Percentiles rank a stretch among this genome's conserved stretches.
Conservation (phyloP, 768 basidiomycete species). For the Hericium coralloides region DNA sequence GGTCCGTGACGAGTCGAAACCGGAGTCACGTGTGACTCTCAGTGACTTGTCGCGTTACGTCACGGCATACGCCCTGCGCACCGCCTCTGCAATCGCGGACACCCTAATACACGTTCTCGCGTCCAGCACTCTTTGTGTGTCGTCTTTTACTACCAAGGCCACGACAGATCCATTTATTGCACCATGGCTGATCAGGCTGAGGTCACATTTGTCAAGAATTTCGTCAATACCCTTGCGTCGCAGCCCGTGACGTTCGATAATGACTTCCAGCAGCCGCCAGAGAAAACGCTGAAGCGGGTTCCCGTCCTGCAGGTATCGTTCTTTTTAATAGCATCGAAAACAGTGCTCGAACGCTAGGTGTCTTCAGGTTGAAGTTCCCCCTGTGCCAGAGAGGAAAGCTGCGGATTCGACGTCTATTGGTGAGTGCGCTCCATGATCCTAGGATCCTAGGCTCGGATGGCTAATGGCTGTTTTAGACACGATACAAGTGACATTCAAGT, state of each 20-base stretch:
- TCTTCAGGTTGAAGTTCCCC: constrained; percentile 47
- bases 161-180: neutral
- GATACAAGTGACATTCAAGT: constrained; percentile 80
- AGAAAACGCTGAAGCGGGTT: constrained; percentile 59
- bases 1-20: neutral
- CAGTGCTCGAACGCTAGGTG: neutral
- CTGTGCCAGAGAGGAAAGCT: constrained; percentile 45
- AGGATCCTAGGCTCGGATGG: neutral
- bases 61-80: neutral
- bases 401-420: constrained; percentile 25
- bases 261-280: constrained; percentile 68
- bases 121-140: too few species aligned
- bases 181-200: constrained; percentile 32
- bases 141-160: too few species aligned
- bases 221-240: constrained; percentile 50
- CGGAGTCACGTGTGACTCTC: neutral
- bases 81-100: neutral
- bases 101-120: too few species aligned
- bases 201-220: constrained; percentile 55
- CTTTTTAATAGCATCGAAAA: neutral
- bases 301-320: constrained; percentile 54
- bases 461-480: constrained; percentile 22
- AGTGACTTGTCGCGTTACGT: neutral
- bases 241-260: constrained; percentile 64
- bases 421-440: constrained; percentile 10